A percentile compares a stretch with the other conserved stretches of the same genome.
These are phyloP conservation scores for Akanthomyces muscarius DNA, from an alignment of 2,329 filamentous ascomycete genomes.

Conservation along the genomic window DNA sequence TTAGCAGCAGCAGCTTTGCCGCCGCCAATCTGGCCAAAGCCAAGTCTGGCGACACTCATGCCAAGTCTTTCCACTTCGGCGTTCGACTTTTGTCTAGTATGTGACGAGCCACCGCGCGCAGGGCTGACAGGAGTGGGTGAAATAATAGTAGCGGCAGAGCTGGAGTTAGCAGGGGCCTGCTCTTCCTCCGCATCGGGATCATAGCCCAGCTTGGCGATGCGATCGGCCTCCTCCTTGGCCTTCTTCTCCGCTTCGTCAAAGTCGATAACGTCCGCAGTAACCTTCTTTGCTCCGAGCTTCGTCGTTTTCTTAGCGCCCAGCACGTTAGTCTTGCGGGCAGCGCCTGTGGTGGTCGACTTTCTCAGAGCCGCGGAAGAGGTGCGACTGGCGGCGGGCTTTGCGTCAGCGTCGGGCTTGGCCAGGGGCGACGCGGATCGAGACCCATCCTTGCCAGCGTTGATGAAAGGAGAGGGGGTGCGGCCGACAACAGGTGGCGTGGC, in stretches of 20 bases:
- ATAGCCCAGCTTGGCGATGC: constrained; percentile 92
- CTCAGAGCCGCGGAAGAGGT: constrained; percentile 78
- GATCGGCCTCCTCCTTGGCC: constrained; percentile 94
- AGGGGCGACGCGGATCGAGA: constrained; percentile 83
- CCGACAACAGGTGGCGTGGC: constrained; percentile 77
- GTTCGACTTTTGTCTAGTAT: constrained; percentile 58
- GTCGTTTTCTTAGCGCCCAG: constrained; percentile 75
- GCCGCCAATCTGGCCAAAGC: constrained; percentile 80
- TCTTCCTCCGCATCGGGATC: constrained; percentile 81
- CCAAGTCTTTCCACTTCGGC: constrained; percentile 85
- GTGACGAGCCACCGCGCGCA: constrained; percentile 49
- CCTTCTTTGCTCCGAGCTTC: constrained; percentile 92
- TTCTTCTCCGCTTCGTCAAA: constrained; percentile 97
- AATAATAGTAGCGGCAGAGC: constrained; percentile 59
- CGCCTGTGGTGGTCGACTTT: constrained; percentile 62
- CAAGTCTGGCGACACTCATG: constrained; percentile 80
- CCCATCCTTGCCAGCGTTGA: constrained; percentile 70
- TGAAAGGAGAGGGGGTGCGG: constrained; percentile 84
- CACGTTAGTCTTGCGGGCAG: constrained; percentile 78
- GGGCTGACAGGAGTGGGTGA: constrained; percentile 74
- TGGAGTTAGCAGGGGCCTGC: constrained; percentile 43
- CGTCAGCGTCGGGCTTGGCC: constrained; percentile 53
- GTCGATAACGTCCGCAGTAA: constrained; percentile 75
- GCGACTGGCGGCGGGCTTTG: constrained; percentile 62
- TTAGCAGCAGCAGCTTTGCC: constrained; percentile 50